These are phyloP conservation scores for Conoideocrella luteorostrata DNA, from an alignment of 2,329 filamentous ascomycete genomes.

Conservation along the genomic window DNA sequence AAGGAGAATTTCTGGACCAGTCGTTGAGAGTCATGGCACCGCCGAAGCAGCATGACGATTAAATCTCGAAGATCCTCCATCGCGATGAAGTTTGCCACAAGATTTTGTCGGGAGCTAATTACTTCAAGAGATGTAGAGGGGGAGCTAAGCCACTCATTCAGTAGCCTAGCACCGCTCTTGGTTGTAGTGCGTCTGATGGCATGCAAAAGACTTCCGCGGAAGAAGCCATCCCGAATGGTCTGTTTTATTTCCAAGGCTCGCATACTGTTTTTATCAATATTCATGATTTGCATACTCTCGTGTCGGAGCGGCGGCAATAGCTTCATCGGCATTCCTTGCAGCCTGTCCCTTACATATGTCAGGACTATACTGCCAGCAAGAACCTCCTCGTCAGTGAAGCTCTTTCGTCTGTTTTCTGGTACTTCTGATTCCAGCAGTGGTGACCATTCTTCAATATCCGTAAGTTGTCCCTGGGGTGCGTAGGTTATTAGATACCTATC, in stretches of 20 bases:
- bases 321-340: constrained; percentile 72
- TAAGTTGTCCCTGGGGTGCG: constrained; percentile 42
- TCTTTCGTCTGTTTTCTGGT: constrained; percentile 38
- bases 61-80: constrained; percentile 63
- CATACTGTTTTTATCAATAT: constrained; percentile 86
- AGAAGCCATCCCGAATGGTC: constrained; percentile 73
- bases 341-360: constrained; percentile 72
- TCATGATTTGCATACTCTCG: constrained; percentile 71
- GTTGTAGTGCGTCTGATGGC: constrained; percentile 86
- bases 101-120: constrained; percentile 73
- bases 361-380: constrained; percentile 74
- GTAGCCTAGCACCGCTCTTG: constrained; percentile 78
- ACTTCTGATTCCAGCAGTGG: constrained; percentile 72
- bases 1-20: constrained; percentile 92
- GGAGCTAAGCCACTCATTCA: constrained; percentile 80
- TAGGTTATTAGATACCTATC: constrained; percentile 74
- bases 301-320: constrained; percentile 76
- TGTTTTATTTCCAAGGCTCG: constrained; percentile 81
- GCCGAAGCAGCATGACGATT: constrained; percentile 60
- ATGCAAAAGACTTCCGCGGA: constrained; percentile 81
- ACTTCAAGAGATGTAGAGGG: constrained; percentile 80
- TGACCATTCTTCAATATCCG: constrained; percentile 59
- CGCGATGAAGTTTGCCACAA: constrained; percentile 69
- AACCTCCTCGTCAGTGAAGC: constrained; percentile 64
- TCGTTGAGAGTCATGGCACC: constrained; percentile 79